Conservation (phyloP, 495 filamentous ascomycete species). For the Hypoxylon trugodes region DNA sequence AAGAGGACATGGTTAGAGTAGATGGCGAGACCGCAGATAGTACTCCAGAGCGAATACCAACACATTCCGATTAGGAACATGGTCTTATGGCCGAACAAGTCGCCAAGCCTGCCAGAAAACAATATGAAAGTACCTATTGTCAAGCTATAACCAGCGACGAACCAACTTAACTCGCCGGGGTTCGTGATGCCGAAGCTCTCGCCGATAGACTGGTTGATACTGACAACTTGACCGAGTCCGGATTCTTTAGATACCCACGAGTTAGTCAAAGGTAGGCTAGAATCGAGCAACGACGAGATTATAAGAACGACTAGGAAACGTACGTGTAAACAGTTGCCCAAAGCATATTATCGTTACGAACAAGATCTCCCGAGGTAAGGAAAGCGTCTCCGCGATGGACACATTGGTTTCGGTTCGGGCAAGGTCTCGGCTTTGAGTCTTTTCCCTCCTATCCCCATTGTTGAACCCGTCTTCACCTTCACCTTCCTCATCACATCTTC, state of each 20-base stretch:
- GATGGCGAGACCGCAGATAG: constrained; percentile 53
- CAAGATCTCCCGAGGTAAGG: constrained; percentile 48
- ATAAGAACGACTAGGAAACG: not conserved
- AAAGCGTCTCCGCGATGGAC: constrained; percentile 39
- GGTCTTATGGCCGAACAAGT: constrained; percentile 65
- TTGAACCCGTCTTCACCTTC: not conserved
- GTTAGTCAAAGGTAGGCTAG: constrained; percentile 2
- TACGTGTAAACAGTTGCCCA: constrained; percentile 53
- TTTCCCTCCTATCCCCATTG: too few relatives aligned
- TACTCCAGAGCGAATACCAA: constrained; percentile 67
- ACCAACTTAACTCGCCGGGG: constrained; percentile 58
- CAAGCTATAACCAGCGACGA: constrained; percentile 65
- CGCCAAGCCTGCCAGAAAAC: constrained; percentile 67
- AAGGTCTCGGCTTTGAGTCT: constrained; percentile 6
- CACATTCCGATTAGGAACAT: constrained; percentile 65
- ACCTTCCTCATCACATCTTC: not conserved
- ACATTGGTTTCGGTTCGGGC: constrained; percentile 15
- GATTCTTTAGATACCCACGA: constrained; percentile 25
- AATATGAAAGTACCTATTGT: constrained; percentile 73
- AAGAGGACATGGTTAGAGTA: constrained; percentile 60
- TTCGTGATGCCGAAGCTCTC: constrained; percentile 33
- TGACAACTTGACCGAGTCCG: constrained; percentile 42
- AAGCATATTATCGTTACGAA: constrained; percentile 56
- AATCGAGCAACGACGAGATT: not conserved
- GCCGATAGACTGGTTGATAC: constrained; percentile 47